Conservation (phyloP, 768 basidiomycete species). For the Kwoniella bestiolae region DNA sequence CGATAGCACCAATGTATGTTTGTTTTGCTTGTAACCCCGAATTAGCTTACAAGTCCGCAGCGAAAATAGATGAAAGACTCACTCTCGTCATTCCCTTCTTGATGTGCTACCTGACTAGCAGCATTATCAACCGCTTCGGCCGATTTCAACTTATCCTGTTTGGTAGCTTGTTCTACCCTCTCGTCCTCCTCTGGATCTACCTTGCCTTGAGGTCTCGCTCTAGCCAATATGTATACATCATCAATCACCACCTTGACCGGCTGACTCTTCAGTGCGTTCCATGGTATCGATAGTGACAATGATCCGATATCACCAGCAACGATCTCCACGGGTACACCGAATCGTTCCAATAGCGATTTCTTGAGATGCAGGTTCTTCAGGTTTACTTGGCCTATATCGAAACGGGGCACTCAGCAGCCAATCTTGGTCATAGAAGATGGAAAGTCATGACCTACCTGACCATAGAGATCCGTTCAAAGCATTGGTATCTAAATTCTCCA, state of each 20-base stretch:
- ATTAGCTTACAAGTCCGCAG: too few relatives aligned
- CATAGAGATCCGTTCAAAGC: constrained; percentile 79
- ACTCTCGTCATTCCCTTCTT: constrained; percentile 53
- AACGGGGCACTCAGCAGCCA: neutral
- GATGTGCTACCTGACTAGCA: constrained; percentile 60
- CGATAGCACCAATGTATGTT: constrained; percentile 78
- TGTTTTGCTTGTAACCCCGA: too few relatives aligned
- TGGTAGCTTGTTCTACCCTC: constrained; percentile 75
- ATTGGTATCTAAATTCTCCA: constrained; percentile 92
- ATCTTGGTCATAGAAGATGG: neutral
- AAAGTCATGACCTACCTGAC: constrained; percentile 30
- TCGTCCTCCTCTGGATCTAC: constrained; percentile 83
- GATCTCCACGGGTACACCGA: constrained; percentile 92
- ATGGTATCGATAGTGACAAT: constrained; percentile 52
- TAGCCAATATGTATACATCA: constrained; percentile 91
- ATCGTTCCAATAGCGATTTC: constrained; percentile 91
- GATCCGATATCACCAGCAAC: constrained; percentile 69
- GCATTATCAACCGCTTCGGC: constrained; percentile 66
- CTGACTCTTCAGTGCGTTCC: constrained; percentile 57
- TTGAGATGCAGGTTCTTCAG: constrained; percentile 72
- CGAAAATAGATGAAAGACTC: constrained; percentile 11
- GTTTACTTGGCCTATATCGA: constrained; percentile 14
- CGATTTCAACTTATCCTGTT: constrained; percentile 83
- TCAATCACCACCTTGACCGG: constrained; percentile 90
- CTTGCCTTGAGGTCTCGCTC: constrained; percentile 69